A percentile compares a stretch with the other conserved stretches of the same genome.
Conservation (phyloP, 1,139 yeast species). For the Geotrichum phurueaensis region DNA sequence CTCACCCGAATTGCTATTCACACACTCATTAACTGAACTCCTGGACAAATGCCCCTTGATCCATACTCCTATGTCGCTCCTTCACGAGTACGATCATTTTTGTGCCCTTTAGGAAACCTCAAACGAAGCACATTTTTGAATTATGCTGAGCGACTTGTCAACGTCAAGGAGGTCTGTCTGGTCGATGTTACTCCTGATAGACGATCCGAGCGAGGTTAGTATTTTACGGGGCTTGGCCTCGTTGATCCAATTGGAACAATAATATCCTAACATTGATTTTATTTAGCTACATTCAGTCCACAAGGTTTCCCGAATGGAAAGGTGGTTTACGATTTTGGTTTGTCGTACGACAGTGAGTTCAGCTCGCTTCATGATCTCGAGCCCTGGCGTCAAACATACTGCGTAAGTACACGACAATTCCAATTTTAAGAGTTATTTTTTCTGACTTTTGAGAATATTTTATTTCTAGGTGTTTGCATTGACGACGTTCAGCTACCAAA, state of each 20-base stretch:
- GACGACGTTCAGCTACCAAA: conserved; percentile 40
- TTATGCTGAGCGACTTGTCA: conserved; percentile 44
- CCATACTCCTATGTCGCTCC: conserved; percentile 48
- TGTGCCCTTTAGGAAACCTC: conserved; percentile 67
- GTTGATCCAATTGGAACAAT: background rate
- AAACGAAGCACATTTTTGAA: conserved; percentile 43
- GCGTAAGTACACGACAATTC: conserved; percentile 12
- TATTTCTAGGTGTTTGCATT: conserved; percentile 50
- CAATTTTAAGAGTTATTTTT: background rate
- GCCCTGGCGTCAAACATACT: conserved; percentile 60
- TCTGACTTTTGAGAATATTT: background rate
- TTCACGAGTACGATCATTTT: conserved; percentile 57
- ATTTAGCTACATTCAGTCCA: conserved; percentile 57
- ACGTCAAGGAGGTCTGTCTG: conserved; percentile 60
- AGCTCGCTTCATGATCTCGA: conserved; percentile 79
- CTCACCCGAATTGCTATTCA: background rate
- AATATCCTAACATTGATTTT: conserved; percentile 19
- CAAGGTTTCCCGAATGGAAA: conserved; percentile 78
- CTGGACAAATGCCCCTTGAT: conserved; percentile 32
- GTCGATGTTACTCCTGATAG: conserved; percentile 67
- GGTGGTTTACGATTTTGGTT: conserved; percentile 51
- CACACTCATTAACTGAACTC: background rate
- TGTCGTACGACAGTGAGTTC: conserved; percentile 49
- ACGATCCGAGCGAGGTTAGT: conserved; percentile 39
- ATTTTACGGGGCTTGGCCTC: background rate